phyloP scores from a whole-genome alignment of 129 eudicot genomes.

The Gnaphalium uliginosum region DNA sequence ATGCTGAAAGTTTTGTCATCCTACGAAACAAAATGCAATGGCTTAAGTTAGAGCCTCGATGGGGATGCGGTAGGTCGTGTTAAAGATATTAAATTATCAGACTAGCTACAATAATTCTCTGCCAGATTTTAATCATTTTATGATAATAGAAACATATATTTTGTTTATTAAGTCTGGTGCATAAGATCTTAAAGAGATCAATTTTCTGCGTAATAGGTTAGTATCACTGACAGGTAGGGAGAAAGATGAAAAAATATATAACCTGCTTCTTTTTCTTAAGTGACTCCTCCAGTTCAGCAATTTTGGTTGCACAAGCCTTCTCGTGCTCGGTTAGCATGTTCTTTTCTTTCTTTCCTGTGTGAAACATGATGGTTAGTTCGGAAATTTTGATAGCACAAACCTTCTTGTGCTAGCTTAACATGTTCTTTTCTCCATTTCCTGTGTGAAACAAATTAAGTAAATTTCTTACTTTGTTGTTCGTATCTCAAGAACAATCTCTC shows the following conservation, averaged over 20 bases:
- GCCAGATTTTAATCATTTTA: background rate
- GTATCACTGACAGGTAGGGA: background rate
- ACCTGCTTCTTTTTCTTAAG: slow-evolving; percentile 96
- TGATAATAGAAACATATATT: background rate
- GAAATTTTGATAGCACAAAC: background rate
- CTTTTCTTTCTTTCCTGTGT: slow-evolving; percentile 95
- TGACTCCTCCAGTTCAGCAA: slow-evolving; percentile 79
- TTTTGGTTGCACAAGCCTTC: slow-evolving; percentile 62
- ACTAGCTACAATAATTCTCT: background rate
- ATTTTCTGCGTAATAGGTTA: background rate
- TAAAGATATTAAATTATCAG: too few relatives aligned
- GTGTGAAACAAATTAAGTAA: background rate
- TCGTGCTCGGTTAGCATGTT: slow-evolving; percentile 64
- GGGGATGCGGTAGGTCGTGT: background rate
- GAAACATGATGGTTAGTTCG: slow-evolving; percentile 16
- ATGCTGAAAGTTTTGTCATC: slow-evolving; percentile 93
- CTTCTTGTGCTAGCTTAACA: background rate
- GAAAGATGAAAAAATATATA: background rate
- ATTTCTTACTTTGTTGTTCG: slow-evolving; percentile 82
- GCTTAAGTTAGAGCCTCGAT: background rate
- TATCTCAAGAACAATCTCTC: slow-evolving; percentile 69
- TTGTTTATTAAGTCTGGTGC: background rate
- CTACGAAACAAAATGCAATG: slow-evolving; percentile 37
- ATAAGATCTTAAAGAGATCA: background rate
- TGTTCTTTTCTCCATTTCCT: background rate